Evolutionary conservation across 169 alveolate species (phyloP), one percentile per base, ranked within the genome.

Genomic region (Eimeria mitis): DNA sequence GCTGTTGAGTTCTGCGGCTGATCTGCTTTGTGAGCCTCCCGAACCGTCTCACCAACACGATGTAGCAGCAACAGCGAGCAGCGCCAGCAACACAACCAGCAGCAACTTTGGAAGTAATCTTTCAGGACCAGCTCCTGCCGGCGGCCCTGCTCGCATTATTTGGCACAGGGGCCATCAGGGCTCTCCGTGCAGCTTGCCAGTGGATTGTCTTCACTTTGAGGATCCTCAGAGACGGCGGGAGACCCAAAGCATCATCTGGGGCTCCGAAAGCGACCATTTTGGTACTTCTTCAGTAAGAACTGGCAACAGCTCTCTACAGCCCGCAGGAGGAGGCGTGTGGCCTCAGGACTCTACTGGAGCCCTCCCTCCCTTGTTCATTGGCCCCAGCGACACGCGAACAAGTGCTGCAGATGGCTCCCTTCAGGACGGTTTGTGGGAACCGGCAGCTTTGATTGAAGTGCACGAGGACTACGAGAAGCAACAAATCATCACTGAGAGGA

Each of bases 391-490:
- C 49, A 54, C 49, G 73, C 65, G 68, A n/a, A 21, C 42, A 42
- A 49, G 68, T n/a, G 68, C 71, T 31, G 73, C 71, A 49, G 61
- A 34, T 28, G 54, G 49, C 28, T 14, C 44, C 28, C 52, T 34
- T 14, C 47, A 49, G 13, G 70, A 54, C 40, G 71, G 6, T 63
- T 54, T 81, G 31, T 81, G 89, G 63, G 70, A 81, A 34, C 73
- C 71, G 49, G 63, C 89, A 23, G 63, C 89, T 13, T 52, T 81
- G 89, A 54, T 81, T 5, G 95, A 91, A 78, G 95, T 91, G 40
- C 89, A 91, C 70, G 95, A 91, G 84, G 89, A 56, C 84, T 75
- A 73, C 61, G 95, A 91, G 54, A 84, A 75, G 42, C 61, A 73
- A 61, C 95, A 91, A 79, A 81, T 81, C 19, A 25, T 81, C 70